Base-by-base conservation (phyloP, 495 filamentous ascomycete genomes). In the Lepidopterella palustris region DNA sequence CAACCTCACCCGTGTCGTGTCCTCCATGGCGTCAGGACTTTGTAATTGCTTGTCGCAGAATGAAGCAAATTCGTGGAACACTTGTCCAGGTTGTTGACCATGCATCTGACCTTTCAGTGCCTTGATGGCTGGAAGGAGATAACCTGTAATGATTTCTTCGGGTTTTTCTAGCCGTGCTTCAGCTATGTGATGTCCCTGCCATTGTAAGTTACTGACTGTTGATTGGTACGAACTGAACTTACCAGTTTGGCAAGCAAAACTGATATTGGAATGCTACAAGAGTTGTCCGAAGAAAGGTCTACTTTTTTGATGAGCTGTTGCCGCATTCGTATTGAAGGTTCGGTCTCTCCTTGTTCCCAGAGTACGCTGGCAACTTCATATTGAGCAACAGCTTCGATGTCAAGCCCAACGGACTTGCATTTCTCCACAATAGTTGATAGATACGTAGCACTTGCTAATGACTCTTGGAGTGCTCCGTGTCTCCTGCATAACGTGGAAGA, bases 1-100 rank as follows among this genome's bases (percentile, higher is more conserved):
- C 63, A 84, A 89, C 66, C 89, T 78, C 32, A 96, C 79, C 13
- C 93, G 86, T 45, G 84, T 80, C 60, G 95, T 84, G 61, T 99
- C 93, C 68, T 96, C 91, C 20, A 90, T 73, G 53, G 84, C 83
- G 53, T 92, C 89, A 1, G 84, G 80, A 68, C 90, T 92, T 59
- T 95, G 84, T 11, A 97, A 76, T 68, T 97, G 93, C 62, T 87
- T 84, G 70, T 99, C 92, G 69, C 93, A 99, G 66, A 97, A 99
- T 54, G 83, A 82, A 54, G 93, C 93, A 71, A 96, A 97, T 61
- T 93, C 88, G 70, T 97, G 90, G 65, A 88, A 97, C 8, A 97
- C 95, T 65, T 87, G 80, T 5, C 92, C 90, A 5, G 92, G 88
- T 54, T 89, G 86, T 61, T 83, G 79, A 8, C 88, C 86, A 39